Conservation (phyloP, 2,329 filamentous ascomycete genomes). For the Aspergillus sp. region DNA sequence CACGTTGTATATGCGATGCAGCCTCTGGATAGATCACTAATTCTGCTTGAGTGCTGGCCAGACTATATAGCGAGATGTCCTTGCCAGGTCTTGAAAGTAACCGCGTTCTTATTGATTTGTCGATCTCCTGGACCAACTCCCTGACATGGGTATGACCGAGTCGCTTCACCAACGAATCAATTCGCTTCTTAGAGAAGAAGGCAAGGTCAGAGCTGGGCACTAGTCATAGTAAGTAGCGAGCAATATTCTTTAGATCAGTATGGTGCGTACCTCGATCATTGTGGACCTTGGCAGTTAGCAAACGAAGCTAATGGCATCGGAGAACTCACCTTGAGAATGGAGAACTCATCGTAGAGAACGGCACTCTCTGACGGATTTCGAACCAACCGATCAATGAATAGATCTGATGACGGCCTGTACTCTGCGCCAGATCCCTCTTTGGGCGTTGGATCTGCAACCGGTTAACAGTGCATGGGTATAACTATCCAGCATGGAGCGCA, state of each 20-base stretch:
- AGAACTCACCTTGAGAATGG: background rate
- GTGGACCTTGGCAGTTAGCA: background rate
- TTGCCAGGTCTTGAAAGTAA: background rate
- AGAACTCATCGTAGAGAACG: background rate
- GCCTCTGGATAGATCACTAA: background rate
- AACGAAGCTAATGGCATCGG: background rate
- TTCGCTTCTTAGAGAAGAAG: background rate
- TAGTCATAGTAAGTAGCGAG: background rate
- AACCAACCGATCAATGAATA: background rate
- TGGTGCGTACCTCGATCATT: background rate
- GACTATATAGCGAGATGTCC: background rate
- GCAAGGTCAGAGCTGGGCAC: background rate
- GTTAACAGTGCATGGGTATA: background rate
- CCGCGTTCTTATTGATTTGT: background rate
- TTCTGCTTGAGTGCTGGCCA: background rate
- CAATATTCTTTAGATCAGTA: background rate
- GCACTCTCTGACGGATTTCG: background rate
- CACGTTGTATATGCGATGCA: background rate
- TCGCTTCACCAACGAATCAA: constrained; percentile 1
- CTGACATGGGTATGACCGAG: background rate
- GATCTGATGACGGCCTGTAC: background rate
- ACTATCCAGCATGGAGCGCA: too few species aligned
- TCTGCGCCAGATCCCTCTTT: background rate
- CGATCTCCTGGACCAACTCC: background rate
- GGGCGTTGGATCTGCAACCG: background rate